phyloP scores from a whole-genome alignment of 768 basidiomycete genomes.

The Crucibulum laeve region DNA sequence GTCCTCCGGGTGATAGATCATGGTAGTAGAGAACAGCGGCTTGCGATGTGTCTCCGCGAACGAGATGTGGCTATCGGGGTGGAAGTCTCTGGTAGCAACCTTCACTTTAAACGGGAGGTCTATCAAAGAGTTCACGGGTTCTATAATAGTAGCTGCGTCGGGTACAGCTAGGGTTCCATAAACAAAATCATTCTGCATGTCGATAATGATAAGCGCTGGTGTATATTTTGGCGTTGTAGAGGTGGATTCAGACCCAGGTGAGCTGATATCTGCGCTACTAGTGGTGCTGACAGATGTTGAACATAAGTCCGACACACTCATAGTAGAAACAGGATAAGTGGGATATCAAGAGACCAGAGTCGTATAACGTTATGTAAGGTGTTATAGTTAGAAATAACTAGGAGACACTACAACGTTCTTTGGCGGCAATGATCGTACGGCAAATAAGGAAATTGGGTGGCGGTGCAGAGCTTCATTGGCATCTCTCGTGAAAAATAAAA shows the following conservation, averaged over 20 bases:
- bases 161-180: slow-evolving; percentile 69
- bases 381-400: no score
- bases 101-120: slow-evolving; percentile 45
- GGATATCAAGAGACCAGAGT: no score
- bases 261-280: background rate
- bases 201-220: slow-evolving; percentile 66
- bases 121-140: slow-evolving; percentile 53
- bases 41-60: slow-evolving; percentile 50
- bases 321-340: background rate
- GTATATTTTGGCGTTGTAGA: slow-evolving; percentile 14
- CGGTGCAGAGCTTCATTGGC: no score
- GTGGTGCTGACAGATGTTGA: background rate
- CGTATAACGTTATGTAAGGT: no score
- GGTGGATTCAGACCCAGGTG: no score
- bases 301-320: background rate
- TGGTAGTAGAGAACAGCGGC: slow-evolving; percentile 34
- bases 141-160: slow-evolving; percentile 53
- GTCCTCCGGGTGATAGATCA: slow-evolving; percentile 35
- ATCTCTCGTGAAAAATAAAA: no score
- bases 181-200: slow-evolving; percentile 85
- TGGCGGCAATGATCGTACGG: no score
- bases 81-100: slow-evolving; percentile 56
- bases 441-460: no score
- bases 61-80: slow-evolving; percentile 63
- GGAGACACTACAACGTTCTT: no score